Evolutionary conservation across 1,284 basidiomycete genomes (phyloP), one percentile per base, ranked within the genome.

Genomic region (Sphagnurus paluster): DNA sequence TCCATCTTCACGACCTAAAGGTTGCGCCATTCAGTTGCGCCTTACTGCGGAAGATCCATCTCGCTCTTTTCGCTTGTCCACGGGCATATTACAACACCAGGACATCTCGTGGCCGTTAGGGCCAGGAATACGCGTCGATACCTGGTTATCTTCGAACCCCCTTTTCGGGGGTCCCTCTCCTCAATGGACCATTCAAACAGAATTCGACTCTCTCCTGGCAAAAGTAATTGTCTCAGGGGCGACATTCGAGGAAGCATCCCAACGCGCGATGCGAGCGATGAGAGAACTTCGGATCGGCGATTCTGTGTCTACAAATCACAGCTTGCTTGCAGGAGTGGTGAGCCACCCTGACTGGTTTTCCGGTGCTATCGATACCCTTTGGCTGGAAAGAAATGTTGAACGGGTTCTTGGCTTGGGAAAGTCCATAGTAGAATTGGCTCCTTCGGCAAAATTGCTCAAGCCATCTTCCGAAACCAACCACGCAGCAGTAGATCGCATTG

Each of bases 151-250:
- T 9, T 44, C 45, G 5, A 53, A 59, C 7, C 55, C 59, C 6
- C 45, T 29, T 10, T 37, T 36, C 17, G 39, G 46, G 11, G 43
- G 39, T 14, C 26, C 41, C 2, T 28, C 40, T 9, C 39, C 48
- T 14, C 29, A 53, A 17, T 73, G 66, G 65, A 59, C 44, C 1
- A 52, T 71, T 8, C 64, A 68, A 6, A 63, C 66, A 2, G 68
- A 71, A 17, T 72, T 71, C 32, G 70, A 73, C 49, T 70, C 70
- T 0, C 58, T 73, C 4, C 56, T 73, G 1, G 69, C 69, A 8
- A 72, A 73, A 48, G 53, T 73, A 14, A 66, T 71, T 44, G 62
- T 68, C 6, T 58, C 55, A n/a, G 68, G 58, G 8, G 41, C 42
- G 0, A 57, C 59, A 0, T 66, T 68, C 24, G 58, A 62, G 13